Conservation (phyloP, 306 rosid species). For the Erythrophleum fordii region DNA sequence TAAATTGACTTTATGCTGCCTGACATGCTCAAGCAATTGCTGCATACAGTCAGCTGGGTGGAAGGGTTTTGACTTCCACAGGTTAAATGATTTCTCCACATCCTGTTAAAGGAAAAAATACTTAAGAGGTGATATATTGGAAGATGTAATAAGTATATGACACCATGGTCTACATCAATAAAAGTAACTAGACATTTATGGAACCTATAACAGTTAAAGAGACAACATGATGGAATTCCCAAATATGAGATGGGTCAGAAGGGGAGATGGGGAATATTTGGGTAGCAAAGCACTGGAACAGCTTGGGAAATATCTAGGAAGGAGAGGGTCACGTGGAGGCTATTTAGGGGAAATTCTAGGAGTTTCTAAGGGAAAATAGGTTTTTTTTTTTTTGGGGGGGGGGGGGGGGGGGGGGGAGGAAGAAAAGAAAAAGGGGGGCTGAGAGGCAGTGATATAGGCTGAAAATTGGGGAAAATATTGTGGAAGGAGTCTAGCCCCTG, state of each 20-base stretch:
- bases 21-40: slow-evolving; percentile 78
- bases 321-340: background rate
- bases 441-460: background rate
- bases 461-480: background rate
- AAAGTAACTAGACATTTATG: slow-evolving; percentile 10
- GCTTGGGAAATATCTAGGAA: background rate
- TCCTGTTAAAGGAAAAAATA: slow-evolving; percentile 50
- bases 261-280: background rate
- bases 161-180: background rate
- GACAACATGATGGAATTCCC: background rate
- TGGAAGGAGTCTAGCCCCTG: background rate
- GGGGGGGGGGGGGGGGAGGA: background rate
- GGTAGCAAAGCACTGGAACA: background rate
- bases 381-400: too few relatives aligned
- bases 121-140: background rate
- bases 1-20: slow-evolving; percentile 70
- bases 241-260: background rate
- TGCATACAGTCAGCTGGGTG: slow-evolving; percentile 73
- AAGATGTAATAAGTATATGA: slow-evolving; percentile 3
- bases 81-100: slow-evolving; percentile 62
- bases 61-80: slow-evolving; percentile 52
- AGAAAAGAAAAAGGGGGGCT: background rate
- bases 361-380: background rate
- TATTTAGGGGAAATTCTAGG: background rate
- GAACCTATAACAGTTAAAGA: background rate